Percentiles rank a stretch among this genome's conserved stretches.
These are phyloP conservation scores for Fusarium sp. DNA, from an alignment of 2,329 filamentous ascomycete species.

Conservation along the genomic window DNA sequence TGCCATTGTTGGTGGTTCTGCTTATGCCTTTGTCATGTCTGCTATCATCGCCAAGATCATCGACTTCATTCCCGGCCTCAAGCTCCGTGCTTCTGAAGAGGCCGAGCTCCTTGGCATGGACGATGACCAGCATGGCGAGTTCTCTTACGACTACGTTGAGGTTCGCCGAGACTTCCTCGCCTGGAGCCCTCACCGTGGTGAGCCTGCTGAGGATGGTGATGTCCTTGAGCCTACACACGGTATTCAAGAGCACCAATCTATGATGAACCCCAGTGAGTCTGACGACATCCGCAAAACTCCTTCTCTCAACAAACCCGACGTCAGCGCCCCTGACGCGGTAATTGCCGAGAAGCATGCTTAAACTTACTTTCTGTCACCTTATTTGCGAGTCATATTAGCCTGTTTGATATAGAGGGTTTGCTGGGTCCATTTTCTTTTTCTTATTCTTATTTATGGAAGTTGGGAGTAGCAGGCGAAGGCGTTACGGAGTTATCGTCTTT, in stretches of 20 bases:
- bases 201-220: constrained; percentile 71
- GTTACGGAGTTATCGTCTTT: constrained; percentile 38
- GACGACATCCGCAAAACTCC: constrained; percentile 46
- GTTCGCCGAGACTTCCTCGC: constrained; percentile 89
- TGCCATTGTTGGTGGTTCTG: constrained; percentile 75
- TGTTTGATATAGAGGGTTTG: constrained; percentile 38
- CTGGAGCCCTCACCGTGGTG: constrained; percentile 82
- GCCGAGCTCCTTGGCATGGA: constrained; percentile 90
- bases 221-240: constrained; percentile 76
- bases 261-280: constrained; percentile 53
- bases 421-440: constrained; percentile 5
- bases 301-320: constrained; percentile 36
- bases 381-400: constrained; percentile 37
- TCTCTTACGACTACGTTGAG: constrained; percentile 92
- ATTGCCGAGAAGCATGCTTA: constrained; percentile 34
- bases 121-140: constrained; percentile 90
- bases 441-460: constrained; percentile 20
- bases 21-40: constrained; percentile 80
- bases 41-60: constrained; percentile 80
- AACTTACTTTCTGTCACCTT: neutral
- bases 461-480: constrained; percentile 48
- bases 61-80: constrained; percentile 80
- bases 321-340: constrained; percentile 20
- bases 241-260: constrained; percentile 72
- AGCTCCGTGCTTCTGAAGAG: constrained; percentile 84